Evolutionary conservation across 1,284 basidiomycete species (phyloP).

Genomic region (Tilletia setariae): DNA sequence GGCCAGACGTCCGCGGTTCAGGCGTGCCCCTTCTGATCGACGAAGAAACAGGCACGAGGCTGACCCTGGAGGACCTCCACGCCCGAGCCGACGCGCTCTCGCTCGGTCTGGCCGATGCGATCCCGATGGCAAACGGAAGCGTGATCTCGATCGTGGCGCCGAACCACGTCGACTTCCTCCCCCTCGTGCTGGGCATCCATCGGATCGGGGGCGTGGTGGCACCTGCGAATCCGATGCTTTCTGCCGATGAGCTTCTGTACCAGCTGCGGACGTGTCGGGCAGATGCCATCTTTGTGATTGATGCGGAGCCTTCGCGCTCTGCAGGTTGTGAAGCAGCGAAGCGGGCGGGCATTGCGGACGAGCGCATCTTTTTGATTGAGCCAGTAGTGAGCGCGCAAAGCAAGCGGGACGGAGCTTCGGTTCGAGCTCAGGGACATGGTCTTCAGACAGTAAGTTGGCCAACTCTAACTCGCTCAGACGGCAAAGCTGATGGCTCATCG

Average conservation of each 20-base stretch:
- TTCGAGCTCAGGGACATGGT: constrained; percentile 20
- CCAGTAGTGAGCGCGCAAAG: not conserved
- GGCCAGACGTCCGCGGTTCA: constrained; percentile 36
- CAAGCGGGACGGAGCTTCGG: constrained; percentile 24
- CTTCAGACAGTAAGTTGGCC: constrained; percentile 23
- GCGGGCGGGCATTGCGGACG: constrained; percentile 60
- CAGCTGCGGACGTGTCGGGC: constrained; percentile 60
- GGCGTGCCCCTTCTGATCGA: constrained; percentile 37
- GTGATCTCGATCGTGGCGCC: constrained; percentile 33
- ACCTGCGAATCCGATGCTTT: constrained; percentile 71
- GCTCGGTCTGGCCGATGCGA: constrained; percentile 21
- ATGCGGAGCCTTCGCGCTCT: constrained; percentile 53
- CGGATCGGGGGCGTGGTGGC: constrained; percentile 69
- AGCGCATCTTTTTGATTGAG: constrained; percentile 44
- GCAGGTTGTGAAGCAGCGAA: constrained; percentile 62
- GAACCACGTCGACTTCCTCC: constrained; percentile 63
- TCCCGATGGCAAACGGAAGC: constrained; percentile 25
- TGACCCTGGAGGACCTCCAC: constrained; percentile 35
- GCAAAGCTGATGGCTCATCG: not conserved
- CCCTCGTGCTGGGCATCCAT: constrained; percentile 71
- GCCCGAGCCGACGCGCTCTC: constrained; percentile 31
- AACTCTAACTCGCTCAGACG: too few species aligned
- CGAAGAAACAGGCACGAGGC: constrained; percentile 33
- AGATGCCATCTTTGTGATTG: constrained; percentile 63
- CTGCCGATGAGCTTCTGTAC: constrained; percentile 62